Evolutionary conservation across 306 rosid species (phyloP).

Genomic region (Glycine latifolia): DNA sequence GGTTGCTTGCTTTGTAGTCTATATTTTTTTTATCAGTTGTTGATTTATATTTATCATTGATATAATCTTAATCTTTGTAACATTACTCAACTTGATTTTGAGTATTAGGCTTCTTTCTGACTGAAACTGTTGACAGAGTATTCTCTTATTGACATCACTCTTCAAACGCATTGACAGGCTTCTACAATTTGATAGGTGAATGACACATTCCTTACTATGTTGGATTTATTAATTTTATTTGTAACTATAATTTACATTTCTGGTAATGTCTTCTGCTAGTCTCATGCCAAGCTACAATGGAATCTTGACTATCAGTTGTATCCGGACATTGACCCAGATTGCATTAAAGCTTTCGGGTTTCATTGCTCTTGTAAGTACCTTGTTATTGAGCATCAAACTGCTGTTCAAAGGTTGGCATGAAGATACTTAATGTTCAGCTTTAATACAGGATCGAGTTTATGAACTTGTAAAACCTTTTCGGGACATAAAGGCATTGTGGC

Average conservation of each 20-base stretch:
- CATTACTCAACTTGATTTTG: not conserved
- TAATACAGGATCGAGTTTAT: slow-evolving; percentile 78
- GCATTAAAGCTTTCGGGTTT: slow-evolving; percentile 87
- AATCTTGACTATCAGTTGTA: slow-evolving; percentile 87
- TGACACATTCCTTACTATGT: slow-evolving; percentile 42
- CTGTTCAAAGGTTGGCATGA: slow-evolving; percentile 20
- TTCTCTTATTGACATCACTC: slow-evolving; percentile 78
- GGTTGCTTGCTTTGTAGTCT: slow-evolving; percentile 2
- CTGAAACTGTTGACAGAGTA: slow-evolving; percentile 71
- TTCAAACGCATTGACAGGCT: slow-evolving; percentile 92
- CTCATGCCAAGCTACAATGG: slow-evolving; percentile 98
- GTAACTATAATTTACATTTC: slow-evolving; percentile 44
- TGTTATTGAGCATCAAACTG: slow-evolving; percentile 33
- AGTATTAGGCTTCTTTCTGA: slow-evolving; percentile 46
- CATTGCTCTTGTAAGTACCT: slow-evolving; percentile 75
- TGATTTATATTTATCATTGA: not conserved
- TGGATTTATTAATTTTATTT: slow-evolving; percentile 44
- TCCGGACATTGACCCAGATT: slow-evolving; percentile 88
- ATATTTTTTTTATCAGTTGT: not conserved
- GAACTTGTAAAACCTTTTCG: slow-evolving; percentile 83
- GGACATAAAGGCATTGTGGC: slow-evolving; percentile 73
- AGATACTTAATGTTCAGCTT: slow-evolving; percentile 43
- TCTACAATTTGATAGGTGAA: slow-evolving; percentile 91
- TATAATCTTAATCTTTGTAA: not conserved
- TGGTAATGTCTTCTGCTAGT: slow-evolving; percentile 64